These are phyloP conservation scores for Triadica sebifera DNA, from an alignment of 345 rosid species.

Conservation along the genomic window DNA sequence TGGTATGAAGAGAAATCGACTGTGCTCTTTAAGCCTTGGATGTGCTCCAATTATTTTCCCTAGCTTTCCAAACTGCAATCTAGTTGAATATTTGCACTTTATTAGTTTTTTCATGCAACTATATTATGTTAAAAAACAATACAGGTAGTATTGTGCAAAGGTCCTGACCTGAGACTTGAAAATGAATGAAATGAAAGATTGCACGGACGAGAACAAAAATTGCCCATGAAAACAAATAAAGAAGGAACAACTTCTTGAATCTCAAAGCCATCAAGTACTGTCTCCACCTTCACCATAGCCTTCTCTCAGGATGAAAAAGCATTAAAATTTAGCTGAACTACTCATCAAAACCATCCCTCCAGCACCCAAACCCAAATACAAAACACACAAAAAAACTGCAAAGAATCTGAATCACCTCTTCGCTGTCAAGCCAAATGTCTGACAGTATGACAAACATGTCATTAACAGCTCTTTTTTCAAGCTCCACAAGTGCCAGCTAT, in stretches of 20 bases:
- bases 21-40: conserved; percentile 68
- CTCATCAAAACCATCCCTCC: neutral
- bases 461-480: conserved; percentile 65
- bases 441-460: conserved; percentile 90
- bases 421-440: conserved; percentile 86
- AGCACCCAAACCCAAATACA: conserved; percentile 6
- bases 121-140: neutral
- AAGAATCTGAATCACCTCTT: conserved; percentile 55
- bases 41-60: conserved; percentile 74
- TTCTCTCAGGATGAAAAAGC: conserved; percentile 53
- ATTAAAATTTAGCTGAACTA: conserved; percentile 36
- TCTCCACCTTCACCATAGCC: conserved; percentile 73
- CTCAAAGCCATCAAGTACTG: conserved; percentile 77
- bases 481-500: conserved; percentile 61
- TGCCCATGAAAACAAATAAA: conserved; percentile 93
- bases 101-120: neutral
- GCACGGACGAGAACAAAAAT: conserved; percentile 80
- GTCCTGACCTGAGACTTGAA: conserved; percentile 67
- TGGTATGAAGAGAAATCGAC: conserved; percentile 85
- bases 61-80: conserved; percentile 73
- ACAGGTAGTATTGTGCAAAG: neutral
- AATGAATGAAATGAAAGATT: conserved; percentile 74
- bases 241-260: conserved; percentile 77
- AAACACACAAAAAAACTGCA: neutral
- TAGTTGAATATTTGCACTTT: conserved; percentile 18